Base-by-base conservation (phyloP, 2,329 filamentous ascomycete species). In the Sporothrix sp. region DNA sequence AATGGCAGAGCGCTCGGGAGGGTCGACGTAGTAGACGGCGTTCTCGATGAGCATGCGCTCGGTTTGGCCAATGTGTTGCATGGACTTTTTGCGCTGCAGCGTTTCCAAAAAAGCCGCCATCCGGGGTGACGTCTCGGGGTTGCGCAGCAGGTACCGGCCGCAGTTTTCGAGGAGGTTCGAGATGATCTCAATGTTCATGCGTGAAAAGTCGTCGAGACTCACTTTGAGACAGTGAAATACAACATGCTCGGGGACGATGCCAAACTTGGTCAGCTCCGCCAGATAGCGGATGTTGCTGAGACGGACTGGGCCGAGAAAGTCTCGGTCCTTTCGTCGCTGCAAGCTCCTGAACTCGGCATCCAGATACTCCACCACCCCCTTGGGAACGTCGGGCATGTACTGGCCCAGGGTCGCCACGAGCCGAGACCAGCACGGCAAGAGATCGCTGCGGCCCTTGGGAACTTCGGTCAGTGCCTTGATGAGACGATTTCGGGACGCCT, bases 111-210 rank as follows among this genome's bases (percentile, higher is more conserved):
- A 98, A 1, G 87, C 91, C 1, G 76, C 73, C 93, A 98, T 98
- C 38, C 93, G 82, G 8, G 91, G 91, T 9, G 87, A 84, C 0
- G 94, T 97, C 55, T 97, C 90, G 0, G 88, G 84, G 58, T 93
- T 97, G 45, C 91, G 87, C 52, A 98, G 76, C 20, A 98, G 73
- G 66, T 96, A 98, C 16, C 93, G 82, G 38, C 93, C 93, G 62
- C 94, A 98, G 57, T 97, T 97, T 65, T 98, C 93, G 20, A 98
- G 75, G 25, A 98, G 74, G 61, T 94, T 95, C 61, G 90, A 94
- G 56, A 98, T 91, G 59, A 98, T 96, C 66, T 98, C 94, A 56
- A 98, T 96, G 62, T 98, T 98, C 86, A 96, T 96, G 54, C 91
- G 81, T 2, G 93, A 96, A 63, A 98, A 98, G 62, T 98, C 93